Evolutionary conservation across 441 rosid species (phyloP), one percentile per base, ranked within the genome.

Genomic region (Dalechampia spathulata): DNA sequence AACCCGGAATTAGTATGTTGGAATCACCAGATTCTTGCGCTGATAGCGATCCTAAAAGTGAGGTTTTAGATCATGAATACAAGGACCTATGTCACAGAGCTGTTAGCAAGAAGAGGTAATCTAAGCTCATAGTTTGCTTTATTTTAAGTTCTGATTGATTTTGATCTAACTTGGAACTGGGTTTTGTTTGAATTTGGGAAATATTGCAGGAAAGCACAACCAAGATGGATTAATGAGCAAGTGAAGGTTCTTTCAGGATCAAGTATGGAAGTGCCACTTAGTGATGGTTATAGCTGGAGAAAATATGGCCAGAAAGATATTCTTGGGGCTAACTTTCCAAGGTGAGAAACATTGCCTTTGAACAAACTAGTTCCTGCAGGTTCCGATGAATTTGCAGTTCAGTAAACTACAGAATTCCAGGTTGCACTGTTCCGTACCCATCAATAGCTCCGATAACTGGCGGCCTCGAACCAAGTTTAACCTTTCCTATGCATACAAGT

Each of bases 251-350:
- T 58, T 57, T 83, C 83, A 0, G 86, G 70, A 11, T 40, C 66
- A 15, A 61, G 74, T 21, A 26, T 61, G 3, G 94, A 86, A 48
- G 78, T 75, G 48, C 61, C 80, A 0, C 84, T 76, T 15, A 90
- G 85, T 16, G 98, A 92, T 64, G 98, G 98, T 8, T 72, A 76
- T 42, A 76, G 75, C 52, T 89, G 98, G 98, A 84, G 98, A 72
- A 92, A 92, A 70, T 92, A 92, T 54, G 98, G 98, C 10, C 98
- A 92, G 49, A 92, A 92, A 49, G 86, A 81, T 45, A 89, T 92
- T 60, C 94, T 84, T 28, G 94, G 96, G 59, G 86, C 96, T 45
- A 83, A 57, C 36, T 75, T 73, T 58, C 98, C 98, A 32, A 80
- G 98, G 98, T 92, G 16, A 46, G 63, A 15, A n/a, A n/a, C n/a